Percentiles rank a stretch among this genome's conserved stretches.
Conservation (phyloP, 257 asterid species). For the Haberlea rhodopensis region DNA sequence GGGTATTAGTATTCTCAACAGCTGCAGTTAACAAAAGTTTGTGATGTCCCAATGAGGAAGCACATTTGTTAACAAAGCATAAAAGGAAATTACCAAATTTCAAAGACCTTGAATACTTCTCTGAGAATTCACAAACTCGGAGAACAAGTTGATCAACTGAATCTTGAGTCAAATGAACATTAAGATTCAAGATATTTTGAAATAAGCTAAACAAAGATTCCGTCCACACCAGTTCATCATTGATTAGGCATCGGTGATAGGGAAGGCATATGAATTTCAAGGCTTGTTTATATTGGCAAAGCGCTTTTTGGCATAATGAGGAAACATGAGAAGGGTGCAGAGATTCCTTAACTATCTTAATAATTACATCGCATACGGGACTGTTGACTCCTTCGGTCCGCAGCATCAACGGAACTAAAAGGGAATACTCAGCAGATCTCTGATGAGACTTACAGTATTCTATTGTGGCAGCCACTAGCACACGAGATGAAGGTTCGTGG, state of each 20-base stretch:
- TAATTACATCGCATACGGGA: constrained; percentile 51
- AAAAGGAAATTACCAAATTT: constrained; percentile 66
- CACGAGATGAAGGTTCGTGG: constrained; percentile 52
- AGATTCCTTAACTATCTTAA: constrained; percentile 57
- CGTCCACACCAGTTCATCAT: constrained; percentile 52
- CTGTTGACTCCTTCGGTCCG: constrained; percentile 55
- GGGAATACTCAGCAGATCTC: constrained; percentile 60
- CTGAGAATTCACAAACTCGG: constrained; percentile 38
- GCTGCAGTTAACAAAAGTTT: constrained; percentile 44
- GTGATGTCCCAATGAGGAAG: constrained; percentile 55
- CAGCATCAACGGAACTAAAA: constrained; percentile 55
- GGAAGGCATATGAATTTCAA: constrained; percentile 56
- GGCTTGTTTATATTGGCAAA: constrained; percentile 31
- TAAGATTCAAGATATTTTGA: constrained; percentile 35
- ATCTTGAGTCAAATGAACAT: constrained; percentile 32
- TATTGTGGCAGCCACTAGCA: constrained; percentile 38
- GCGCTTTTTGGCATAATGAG: constrained; percentile 57
- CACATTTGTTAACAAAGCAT: constrained; percentile 65
- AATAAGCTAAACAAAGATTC: constrained; percentile 60
- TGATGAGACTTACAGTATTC: constrained; percentile 69
- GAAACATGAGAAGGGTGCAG: constrained; percentile 72
- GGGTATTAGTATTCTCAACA: constrained; percentile 52
- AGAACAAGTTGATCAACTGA: constrained; percentile 43
- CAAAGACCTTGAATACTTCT: constrained; percentile 53
- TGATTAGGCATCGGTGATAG: constrained; percentile 42